Base-by-base conservation (phyloP, 176 grass and related monocot genomes). In the maize (Zea mays) region DNA sequence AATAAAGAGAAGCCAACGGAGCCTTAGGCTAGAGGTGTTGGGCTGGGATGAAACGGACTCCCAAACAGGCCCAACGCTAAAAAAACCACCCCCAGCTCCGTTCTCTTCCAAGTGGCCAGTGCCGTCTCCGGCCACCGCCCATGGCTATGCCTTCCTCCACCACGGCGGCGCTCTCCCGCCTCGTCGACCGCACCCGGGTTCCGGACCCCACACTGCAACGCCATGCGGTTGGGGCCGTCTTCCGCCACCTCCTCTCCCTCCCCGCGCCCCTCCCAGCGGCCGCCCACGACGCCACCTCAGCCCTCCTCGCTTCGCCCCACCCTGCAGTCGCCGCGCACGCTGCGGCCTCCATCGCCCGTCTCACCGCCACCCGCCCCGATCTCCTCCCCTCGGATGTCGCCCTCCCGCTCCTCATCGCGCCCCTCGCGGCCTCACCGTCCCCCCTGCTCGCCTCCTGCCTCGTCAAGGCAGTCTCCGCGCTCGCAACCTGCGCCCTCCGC, bases 191-290 rank as follows among this genome's bases (percentile, higher is more conserved):
- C 76, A 81, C 77, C 60, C 47, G 77, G 5, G 80, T 84, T 16
- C 80, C 77, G 20, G 67, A 81, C 73, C 71, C 67, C 15, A 12
- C 66, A 1, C 80, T 61, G 49, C 86, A 82, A 64, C 59, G 65
- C 75, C 75, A 81, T 62, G 81, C 85, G 63, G 68, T 83, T 42
- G 42, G 69, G 72, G 73, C 67, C 81, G 38, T 84, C 81, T 74
- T 90, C 77, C 59, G 79, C 81, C 77, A 81, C 77, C 55, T 89
- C 66, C 81, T 80, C 77, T 62, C 82, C 47, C 58, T 85, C n/a
- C 46, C 82, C 35, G 19, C 82, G 39, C 82, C 79, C 11, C 71
- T 87, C 46, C 88, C 86, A 42, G 56, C 76, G 8, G 55, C 63
- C 1, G 86, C 81, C 62, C 83, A 85, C n/a, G 80, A 89, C 41